phyloP scores from a whole-genome alignment of 108 stramenopile genomes.

The Fragilaria crotonensis region DNA sequence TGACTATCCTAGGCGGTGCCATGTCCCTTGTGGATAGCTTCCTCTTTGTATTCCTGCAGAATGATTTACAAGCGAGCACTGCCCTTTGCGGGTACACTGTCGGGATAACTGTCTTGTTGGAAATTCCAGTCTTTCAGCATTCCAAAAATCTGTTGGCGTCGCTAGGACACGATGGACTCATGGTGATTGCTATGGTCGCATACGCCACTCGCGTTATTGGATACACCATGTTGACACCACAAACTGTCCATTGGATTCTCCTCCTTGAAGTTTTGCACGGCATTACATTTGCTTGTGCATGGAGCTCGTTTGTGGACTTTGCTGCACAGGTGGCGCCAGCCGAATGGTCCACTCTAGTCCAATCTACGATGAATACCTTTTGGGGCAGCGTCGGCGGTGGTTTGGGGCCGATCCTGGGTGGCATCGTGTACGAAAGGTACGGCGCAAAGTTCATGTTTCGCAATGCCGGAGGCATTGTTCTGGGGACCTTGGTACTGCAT shows the following conservation, averaged over 20 bases:
- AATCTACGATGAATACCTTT: not conserved
- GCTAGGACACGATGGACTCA: constrained; percentile 27
- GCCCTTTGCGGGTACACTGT: constrained; percentile 20
- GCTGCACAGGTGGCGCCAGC: constrained; percentile 2
- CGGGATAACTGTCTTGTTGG: constrained; percentile 57
- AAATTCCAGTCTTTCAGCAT: constrained; percentile 55
- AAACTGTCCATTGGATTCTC: constrained; percentile 26
- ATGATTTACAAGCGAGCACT: constrained; percentile 29
- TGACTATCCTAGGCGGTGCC: constrained; percentile 34
- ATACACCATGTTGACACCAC: constrained; percentile 43
- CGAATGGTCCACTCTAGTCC: constrained; percentile 1
- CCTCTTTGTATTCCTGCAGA: constrained; percentile 36
- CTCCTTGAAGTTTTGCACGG: constrained; percentile 60
- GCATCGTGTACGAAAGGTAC: not conserved
- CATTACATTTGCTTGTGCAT: constrained; percentile 44
- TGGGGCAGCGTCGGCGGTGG: not conserved
- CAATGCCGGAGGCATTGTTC: not conserved
- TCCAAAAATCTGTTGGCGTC: constrained; percentile 31
- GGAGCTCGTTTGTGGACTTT: constrained; percentile 39
- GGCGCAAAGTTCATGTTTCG: not conserved
- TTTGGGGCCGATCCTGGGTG: not conserved
- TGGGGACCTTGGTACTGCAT: not conserved
- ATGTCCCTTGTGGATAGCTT: constrained; percentile 41
- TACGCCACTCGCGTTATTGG: constrained; percentile 49
- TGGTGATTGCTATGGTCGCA: constrained; percentile 32